Evolutionary conservation across 768 basidiomycete species (phyloP).

Genomic region (Lepiota venenata): DNA sequence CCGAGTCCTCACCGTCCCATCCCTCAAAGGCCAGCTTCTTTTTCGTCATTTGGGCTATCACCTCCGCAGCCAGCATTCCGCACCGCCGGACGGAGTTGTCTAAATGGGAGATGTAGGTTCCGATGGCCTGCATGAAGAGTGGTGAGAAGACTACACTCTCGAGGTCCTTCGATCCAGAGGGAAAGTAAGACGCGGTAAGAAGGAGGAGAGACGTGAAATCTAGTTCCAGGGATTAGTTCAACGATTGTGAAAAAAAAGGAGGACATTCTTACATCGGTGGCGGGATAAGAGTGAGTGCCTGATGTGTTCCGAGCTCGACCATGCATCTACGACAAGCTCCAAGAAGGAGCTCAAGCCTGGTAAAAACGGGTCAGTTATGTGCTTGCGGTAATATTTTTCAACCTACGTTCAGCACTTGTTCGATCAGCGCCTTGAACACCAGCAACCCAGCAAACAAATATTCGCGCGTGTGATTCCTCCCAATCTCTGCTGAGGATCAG

Average conservation of each 20-base stretch:
- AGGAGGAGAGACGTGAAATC: constrained; percentile 75
- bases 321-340: constrained; percentile 50
- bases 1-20: constrained; percentile 78
- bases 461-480: constrained; percentile 52
- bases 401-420: constrained; percentile 29
- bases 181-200: constrained; percentile 58
- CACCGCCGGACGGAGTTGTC: constrained; percentile 76
- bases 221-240: constrained; percentile 25
- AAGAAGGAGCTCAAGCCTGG: constrained; percentile 48
- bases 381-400: not conserved
- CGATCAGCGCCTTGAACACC: constrained; percentile 27
- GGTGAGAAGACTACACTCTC: constrained; percentile 48
- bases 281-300: constrained; percentile 72
- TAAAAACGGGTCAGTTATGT: not conserved
- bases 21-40: constrained; percentile 75
- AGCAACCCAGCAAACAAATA: constrained; percentile 71
- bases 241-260: not conserved
- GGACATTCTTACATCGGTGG: constrained; percentile 63
- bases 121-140: constrained; percentile 64
- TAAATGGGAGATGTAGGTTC: constrained; percentile 73
- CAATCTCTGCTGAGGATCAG: constrained; percentile 57
- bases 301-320: constrained; percentile 78
- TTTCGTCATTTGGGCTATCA: constrained; percentile 57
- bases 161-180: constrained; percentile 42
- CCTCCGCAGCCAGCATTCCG: constrained; percentile 92